phyloP scores from a whole-genome alignment of 345 rosid genomes.

The Ailanthus altissimus region DNA sequence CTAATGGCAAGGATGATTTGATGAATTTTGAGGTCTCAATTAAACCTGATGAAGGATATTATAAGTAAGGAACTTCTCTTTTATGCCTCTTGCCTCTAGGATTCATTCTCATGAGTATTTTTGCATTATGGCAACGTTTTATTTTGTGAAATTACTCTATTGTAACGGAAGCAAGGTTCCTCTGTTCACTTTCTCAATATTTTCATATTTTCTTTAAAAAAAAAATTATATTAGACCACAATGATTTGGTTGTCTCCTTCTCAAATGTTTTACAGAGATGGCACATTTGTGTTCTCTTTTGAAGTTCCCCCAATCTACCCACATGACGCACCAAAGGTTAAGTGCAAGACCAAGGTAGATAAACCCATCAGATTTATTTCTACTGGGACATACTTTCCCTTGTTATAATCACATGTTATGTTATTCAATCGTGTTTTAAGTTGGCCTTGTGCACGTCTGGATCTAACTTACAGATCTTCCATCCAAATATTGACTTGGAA shows the following conservation, averaged over 20 bases:
- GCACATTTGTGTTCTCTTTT: slow-evolving; percentile 82
- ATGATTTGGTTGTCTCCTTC: neutral
- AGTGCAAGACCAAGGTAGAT: slow-evolving; percentile 94
- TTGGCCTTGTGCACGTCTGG: neutral
- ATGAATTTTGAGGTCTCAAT: slow-evolving; percentile 84
- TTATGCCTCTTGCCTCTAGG: neutral
- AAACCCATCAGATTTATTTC: neutral
- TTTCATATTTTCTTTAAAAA: neutral
- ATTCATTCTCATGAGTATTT: neutral
- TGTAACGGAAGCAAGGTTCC: neutral
- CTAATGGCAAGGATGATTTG: slow-evolving; percentile 78
- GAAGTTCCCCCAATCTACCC: slow-evolving; percentile 89
- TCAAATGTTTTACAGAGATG: slow-evolving; percentile 50
- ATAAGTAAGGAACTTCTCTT: slow-evolving; percentile 50
- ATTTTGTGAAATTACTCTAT: neutral
- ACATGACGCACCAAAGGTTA: slow-evolving; percentile 94
- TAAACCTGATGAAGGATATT: slow-evolving; percentile 85
- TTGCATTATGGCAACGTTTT: neutral
- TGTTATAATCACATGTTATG: neutral
- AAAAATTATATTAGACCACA: neutral
- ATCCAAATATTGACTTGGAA: slow-evolving; percentile 98
- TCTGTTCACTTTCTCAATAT: neutral
- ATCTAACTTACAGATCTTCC: slow-evolving; percentile 65
- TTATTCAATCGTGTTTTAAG: slow-evolving; percentile 2
- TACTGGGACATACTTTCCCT: neutral